Evolutionary conservation across 768 basidiomycete species (phyloP).

Genomic region (Cystobasidium ongulense): DNA sequence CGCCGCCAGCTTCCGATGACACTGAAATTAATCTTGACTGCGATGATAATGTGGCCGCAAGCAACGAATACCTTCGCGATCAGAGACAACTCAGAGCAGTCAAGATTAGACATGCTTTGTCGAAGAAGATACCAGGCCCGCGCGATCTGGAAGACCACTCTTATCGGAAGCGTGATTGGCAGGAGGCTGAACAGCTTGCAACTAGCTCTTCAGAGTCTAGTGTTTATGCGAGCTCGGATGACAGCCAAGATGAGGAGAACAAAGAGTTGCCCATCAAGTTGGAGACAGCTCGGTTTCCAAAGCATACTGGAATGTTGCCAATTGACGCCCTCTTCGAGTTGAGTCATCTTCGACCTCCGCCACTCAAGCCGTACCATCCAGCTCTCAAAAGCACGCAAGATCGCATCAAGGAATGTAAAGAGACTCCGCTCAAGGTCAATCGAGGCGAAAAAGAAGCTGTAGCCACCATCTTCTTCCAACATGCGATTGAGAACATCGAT

Average conservation of each 20-base stretch:
- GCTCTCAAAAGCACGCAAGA: not conserved
- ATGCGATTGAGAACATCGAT: slow-evolving; percentile 10
- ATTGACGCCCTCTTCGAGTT: not conserved
- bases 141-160: not conserved
- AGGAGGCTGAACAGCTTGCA: not conserved
- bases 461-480: slow-evolving; percentile 9
- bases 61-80: not conserved
- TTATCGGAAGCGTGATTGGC: not conserved
- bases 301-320: not conserved
- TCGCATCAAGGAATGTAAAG: not conserved
- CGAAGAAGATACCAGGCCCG: not conserved
- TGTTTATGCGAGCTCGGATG: not conserved
- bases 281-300: not conserved
- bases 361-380: not conserved
- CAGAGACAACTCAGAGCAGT: not conserved
- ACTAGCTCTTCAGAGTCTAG: not conserved
- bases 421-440: not conserved
- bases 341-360: not conserved
- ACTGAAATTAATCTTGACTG: not conserved
- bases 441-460: not conserved
- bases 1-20: not conserved
- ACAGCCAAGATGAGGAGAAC: not conserved
- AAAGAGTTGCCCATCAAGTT: not conserved
- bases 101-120: not conserved
- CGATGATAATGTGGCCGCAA: not conserved